Evolutionary conservation across 768 basidiomycete genomes (phyloP).

Genomic region (Chalciporus sphaerocephalus): DNA sequence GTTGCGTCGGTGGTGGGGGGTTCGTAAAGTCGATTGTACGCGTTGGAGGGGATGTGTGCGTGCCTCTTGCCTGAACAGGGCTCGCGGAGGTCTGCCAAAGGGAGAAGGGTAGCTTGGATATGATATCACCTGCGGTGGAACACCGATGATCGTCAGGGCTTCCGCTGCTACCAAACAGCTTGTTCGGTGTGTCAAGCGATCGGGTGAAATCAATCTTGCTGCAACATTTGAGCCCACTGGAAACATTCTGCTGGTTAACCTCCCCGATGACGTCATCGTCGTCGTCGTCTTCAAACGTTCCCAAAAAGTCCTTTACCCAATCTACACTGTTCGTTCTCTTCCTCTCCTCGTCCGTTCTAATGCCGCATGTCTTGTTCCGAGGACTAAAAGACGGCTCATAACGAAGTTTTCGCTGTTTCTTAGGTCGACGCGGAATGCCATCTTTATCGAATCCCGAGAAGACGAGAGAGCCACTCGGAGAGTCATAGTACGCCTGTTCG

Average conservation of each 20-base stretch:
- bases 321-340: background rate
- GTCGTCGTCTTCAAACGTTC: background rate
- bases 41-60: slow-evolving; percentile 1
- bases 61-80: background rate
- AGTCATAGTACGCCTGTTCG: slow-evolving; percentile 28
- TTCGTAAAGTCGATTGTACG: slow-evolving; percentile 30
- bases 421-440: slow-evolving; percentile 29
- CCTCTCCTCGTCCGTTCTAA: background rate
- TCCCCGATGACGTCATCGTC: background rate
- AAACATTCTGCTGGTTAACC: background rate
- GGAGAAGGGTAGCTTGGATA: background rate
- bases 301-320: slow-evolving; percentile 1
- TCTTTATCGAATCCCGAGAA: slow-evolving; percentile 29
- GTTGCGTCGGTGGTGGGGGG: slow-evolving; percentile 9
- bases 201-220: background rate
- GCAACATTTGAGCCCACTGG: background rate
- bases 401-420: slow-evolving; percentile 26
- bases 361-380: background rate
- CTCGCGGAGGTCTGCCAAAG: background rate
- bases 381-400: slow-evolving; percentile 25
- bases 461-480: slow-evolving; percentile 23
- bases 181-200: slow-evolving; percentile 12
- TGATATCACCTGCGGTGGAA: background rate
- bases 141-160: background rate
- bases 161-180: background rate